These are phyloP conservation scores for Penicillium waksmanii DNA, from an alignment of 495 filamentous ascomycete species.

Conservation along the genomic window DNA sequence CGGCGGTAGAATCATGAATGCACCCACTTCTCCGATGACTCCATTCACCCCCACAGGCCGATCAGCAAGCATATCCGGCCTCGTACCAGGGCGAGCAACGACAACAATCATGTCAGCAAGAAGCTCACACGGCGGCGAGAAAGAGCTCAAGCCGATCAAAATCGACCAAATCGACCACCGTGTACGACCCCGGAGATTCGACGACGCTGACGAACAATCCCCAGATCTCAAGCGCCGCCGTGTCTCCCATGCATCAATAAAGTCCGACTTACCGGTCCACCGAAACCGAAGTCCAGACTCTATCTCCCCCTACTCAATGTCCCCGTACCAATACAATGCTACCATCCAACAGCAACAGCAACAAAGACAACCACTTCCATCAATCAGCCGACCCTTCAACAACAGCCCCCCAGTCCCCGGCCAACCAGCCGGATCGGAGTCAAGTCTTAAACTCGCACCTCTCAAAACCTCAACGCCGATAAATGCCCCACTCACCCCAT, in stretches of 20 bases:
- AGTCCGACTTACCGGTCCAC: slow-evolving; percentile 25
- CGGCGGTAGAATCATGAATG: slow-evolving; percentile 51
- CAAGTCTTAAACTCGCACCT: slow-evolving; percentile 61
- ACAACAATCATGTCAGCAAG: slow-evolving; percentile 19
- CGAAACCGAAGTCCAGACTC: slow-evolving; percentile 43
- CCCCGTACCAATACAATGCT: slow-evolving; percentile 40
- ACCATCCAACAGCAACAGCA: slow-evolving; percentile 33
- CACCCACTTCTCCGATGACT: slow-evolving; percentile 46
- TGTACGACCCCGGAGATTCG: slow-evolving; percentile 33
- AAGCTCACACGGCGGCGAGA: slow-evolving; percentile 28
- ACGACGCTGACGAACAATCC: slow-evolving; percentile 34
- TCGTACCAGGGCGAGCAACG: slow-evolving; percentile 17
- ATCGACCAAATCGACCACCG: slow-evolving; percentile 29
- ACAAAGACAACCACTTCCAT: slow-evolving; percentile 20
- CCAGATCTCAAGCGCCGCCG: slow-evolving; percentile 63
- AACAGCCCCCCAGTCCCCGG: slow-evolving; percentile 13
- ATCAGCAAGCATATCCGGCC: slow-evolving; percentile 20
- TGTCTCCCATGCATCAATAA: slow-evolving; percentile 35
- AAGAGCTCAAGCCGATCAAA: slow-evolving; percentile 31
- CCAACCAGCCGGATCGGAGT: slow-evolving; percentile 35
- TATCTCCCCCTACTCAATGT: slow-evolving; percentile 36
- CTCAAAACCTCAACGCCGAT: slow-evolving; percentile 29
- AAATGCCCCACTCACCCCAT: slow-evolving; percentile 37
- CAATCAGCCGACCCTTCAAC: slow-evolving; percentile 1
- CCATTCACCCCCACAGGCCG: slow-evolving; percentile 36